Evolutionary conservation across 768 basidiomycete genomes (phyloP), one percentile per base, ranked within the genome.

Genomic region (Pulveroboletus sp.): DNA sequence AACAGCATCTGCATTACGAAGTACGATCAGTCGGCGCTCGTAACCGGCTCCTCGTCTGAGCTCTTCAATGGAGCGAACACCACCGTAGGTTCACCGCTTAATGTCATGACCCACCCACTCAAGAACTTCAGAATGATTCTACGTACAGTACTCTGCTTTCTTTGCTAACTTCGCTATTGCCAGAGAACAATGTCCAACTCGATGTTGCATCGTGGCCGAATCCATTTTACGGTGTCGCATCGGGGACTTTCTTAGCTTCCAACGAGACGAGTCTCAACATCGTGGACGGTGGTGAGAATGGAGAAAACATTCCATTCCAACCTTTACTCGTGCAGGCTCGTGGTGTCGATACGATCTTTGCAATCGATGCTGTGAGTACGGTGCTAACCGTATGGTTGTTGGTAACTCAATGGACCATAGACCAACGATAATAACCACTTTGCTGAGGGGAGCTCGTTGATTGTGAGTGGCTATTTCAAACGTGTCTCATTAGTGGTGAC

Each of bases 241-340:
- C 65, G 0, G 52, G 53, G 0, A 69, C 65, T 0, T 76, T 76
- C 46, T 51, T 68, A n/a, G 60, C 66, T 18, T 53, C 69, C 6
- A 54, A 57, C 24, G 63, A 73, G 53, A 59, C 48, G 9, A 53
- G 70, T 24, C 61, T 76, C 0, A 52, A 51, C 33, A 42, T 76
- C 6, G 66, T 69, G 31, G 73, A 76, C 43, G 75, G 75, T 24
- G 76, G 75, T 8, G 68, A 70, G 49, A 66, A 73, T 39, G 74
- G 74, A 13, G 69, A 76, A 54, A 57, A 74, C 43, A 63, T 79
- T 33, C 77, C 79, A 4, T 28, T 79, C 15, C 74, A 76, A 43
- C 80, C 80, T 2, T 68, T 81, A 35, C 69, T 80, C 11, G 71
- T 78, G 42, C 64, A 71, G 35, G 68, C 69, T 21, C 73, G 80